These are phyloP conservation scores for Guadua angustifolia DNA, from an alignment of 176 grass and related monocot genomes.

Conservation along the genomic window DNA sequence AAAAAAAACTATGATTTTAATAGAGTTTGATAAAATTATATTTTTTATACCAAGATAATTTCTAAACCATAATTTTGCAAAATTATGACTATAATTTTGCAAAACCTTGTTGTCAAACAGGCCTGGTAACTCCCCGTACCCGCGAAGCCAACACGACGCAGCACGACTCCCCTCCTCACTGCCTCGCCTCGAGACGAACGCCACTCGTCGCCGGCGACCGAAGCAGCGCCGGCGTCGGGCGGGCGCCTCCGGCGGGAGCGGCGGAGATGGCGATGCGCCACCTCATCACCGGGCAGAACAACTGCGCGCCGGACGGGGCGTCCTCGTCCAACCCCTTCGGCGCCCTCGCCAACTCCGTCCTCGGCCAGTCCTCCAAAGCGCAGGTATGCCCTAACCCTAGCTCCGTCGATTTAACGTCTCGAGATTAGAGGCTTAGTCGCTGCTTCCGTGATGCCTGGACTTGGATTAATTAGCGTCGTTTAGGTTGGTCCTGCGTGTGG, in stretches of 20 bases:
- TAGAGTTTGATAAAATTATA: too few species aligned
- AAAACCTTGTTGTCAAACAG: too few species aligned
- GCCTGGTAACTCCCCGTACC: too few species aligned
- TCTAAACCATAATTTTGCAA: too few species aligned
- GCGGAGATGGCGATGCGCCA: conserved; percentile 83
- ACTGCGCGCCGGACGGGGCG: conserved; percentile 72
- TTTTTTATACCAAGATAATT: too few species aligned
- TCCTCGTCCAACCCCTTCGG: conserved; percentile 87
- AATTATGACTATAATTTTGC: too few species aligned
- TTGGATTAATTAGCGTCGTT: neutral
- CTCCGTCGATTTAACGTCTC: neutral
- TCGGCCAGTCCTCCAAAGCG: conserved; percentile 76
- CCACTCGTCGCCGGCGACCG: conserved; percentile 43
- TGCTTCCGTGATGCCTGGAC: neutral
- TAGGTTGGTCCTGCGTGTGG: neutral
- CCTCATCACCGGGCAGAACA: conserved; percentile 72
- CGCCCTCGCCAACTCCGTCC: conserved; percentile 69
- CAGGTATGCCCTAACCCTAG: conserved; percentile 47
- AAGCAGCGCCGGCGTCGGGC: neutral
- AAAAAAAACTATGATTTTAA: too few species aligned
- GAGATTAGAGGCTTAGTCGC: neutral
- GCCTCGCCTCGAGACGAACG: conserved; percentile 1
- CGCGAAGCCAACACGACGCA: conserved; percentile 40
- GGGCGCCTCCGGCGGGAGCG: neutral
- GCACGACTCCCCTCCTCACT: neutral